A percentile compares a stretch with the other conserved stretches of the same genome.
Conservation (phyloP, 2,329 filamentous ascomycete species). For the Thielaviopsis euricoi region DNA sequence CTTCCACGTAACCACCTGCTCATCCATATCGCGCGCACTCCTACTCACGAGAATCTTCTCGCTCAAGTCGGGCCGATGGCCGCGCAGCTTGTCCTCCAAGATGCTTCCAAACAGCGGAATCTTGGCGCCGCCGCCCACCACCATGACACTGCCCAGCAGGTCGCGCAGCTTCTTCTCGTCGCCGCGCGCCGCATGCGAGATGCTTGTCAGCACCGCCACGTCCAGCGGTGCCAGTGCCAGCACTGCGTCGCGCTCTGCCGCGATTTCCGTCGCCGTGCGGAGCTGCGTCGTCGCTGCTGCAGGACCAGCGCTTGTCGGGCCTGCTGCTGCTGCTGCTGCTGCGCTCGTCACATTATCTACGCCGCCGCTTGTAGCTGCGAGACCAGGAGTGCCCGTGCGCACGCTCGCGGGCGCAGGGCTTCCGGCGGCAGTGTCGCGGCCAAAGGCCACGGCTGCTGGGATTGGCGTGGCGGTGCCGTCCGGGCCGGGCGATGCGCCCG, state of each 20-base stretch:
- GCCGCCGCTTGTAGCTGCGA: conserved; percentile 15
- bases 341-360: conserved; percentile 9
- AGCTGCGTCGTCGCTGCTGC: conserved; percentile 14
- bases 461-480: conserved; percentile 56
- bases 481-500: conserved; percentile 73
- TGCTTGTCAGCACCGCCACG: conserved; percentile 74
- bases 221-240: conserved; percentile 75
- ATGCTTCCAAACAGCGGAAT: conserved; percentile 64
- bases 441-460: conserved; percentile 37
- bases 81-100: conserved; percentile 67
- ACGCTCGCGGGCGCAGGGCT: conserved; percentile 37
- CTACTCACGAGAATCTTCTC: conserved; percentile 46
- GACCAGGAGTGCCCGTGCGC: conserved; percentile 29
- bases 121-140: conserved; percentile 72
- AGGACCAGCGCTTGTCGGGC: conserved; percentile 22
- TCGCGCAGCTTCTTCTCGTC: conserved; percentile 91
- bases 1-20: conserved; percentile 96
- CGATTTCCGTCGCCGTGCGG: conserved; percentile 35
- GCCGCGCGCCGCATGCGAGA: conserved; percentile 68
- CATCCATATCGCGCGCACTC: conserved; percentile 83
- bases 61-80: conserved; percentile 41
- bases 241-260: conserved; percentile 59
- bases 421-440: conserved; percentile 24
- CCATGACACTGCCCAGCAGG: conserved; percentile 77
- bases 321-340: conserved; percentile 19